These are phyloP conservation scores for Chalciporus chontae DNA, from an alignment of 768 basidiomycete genomes.

Conservation along the genomic window DNA sequence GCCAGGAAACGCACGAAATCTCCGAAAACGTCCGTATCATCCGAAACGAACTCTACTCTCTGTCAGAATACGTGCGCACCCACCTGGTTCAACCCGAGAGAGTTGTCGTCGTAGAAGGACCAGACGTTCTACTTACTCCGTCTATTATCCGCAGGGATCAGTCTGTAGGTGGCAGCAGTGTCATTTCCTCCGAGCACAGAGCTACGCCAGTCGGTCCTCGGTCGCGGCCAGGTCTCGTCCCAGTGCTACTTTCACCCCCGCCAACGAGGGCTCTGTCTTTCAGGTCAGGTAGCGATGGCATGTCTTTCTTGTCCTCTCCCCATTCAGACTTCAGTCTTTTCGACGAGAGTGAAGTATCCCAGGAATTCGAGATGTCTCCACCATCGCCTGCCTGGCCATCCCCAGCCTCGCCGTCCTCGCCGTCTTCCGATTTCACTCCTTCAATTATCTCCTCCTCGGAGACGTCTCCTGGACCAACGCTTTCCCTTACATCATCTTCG, in stretches of 20 bases:
- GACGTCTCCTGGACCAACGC: slow-evolving; percentile 34
- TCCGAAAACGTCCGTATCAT: slow-evolving; percentile 38
- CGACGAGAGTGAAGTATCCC: slow-evolving; percentile 31
- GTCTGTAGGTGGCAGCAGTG: slow-evolving; percentile 43
- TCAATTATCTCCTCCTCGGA: slow-evolving; percentile 34
- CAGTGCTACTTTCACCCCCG: slow-evolving; percentile 43
- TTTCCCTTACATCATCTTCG: slow-evolving; percentile 38
- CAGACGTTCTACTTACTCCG: slow-evolving; percentile 15
- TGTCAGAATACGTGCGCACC: slow-evolving; percentile 54
- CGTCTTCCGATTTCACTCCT: slow-evolving; percentile 27
- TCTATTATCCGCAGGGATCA: slow-evolving; percentile 34
- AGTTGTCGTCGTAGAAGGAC: slow-evolving; percentile 11
- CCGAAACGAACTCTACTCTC: slow-evolving; percentile 61
- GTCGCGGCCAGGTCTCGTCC: slow-evolving; percentile 22
- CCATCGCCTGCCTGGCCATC: slow-evolving; percentile 38
- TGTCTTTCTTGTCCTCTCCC: slow-evolving; percentile 55
- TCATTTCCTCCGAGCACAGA: slow-evolving; percentile 35
- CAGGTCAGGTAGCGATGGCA: slow-evolving; percentile 31
- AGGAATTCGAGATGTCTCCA: slow-evolving; percentile 16
- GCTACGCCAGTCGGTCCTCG: slow-evolving; percentile 24
- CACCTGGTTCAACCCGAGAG: slow-evolving; percentile 25
- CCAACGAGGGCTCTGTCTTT: slow-evolving; percentile 39
- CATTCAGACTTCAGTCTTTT: slow-evolving; percentile 62
- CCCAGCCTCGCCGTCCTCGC: slow-evolving; percentile 29
- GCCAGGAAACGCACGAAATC: slow-evolving; percentile 55